A percentile compares a stretch with the other conserved stretches of the same genome.
These are phyloP conservation scores for Suillus lakei DNA, from an alignment of 768 basidiomycete species.

Conservation along the genomic window DNA sequence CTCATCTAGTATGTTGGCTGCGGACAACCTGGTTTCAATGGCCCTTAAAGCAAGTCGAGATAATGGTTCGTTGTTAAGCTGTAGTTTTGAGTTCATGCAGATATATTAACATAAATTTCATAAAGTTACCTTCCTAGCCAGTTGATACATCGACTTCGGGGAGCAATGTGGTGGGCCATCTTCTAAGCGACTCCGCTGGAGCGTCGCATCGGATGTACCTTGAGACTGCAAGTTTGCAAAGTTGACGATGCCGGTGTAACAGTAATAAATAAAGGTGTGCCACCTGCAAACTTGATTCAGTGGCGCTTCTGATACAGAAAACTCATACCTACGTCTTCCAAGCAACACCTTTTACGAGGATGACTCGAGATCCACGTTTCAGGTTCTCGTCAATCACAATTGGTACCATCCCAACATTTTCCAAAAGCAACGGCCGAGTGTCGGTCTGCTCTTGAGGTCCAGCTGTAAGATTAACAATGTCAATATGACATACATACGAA, in stretches of 20 bases:
- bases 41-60: conserved; percentile 8
- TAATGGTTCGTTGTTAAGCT: conserved; percentile 9
- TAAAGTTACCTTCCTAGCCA: conserved; percentile 20
- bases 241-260: conserved; percentile 10
- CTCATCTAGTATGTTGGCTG: conserved; percentile 13
- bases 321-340: conserved; percentile 8
- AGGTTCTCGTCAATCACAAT: not conserved
- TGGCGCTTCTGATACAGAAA: not conserved
- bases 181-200: not conserved
- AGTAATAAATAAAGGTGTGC: conserved; percentile 12
- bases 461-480: not conserved
- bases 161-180: conserved; percentile 19
- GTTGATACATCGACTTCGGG: conserved; percentile 32
- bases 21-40: conserved; percentile 3
- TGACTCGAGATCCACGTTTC: not conserved
- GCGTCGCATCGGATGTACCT: not conserved
- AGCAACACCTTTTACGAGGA: conserved; percentile 10
- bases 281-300: conserved; percentile 1
- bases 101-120: not conserved
- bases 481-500: not conserved
- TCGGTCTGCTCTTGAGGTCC: not conserved
- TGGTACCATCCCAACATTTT: not conserved
- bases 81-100: not conserved
- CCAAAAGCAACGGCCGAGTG: not conserved
- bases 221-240: conserved; percentile 11